Conservation (phyloP, 176 grass and related monocot genomes). For the Urochloa ruziziensis region DNA sequence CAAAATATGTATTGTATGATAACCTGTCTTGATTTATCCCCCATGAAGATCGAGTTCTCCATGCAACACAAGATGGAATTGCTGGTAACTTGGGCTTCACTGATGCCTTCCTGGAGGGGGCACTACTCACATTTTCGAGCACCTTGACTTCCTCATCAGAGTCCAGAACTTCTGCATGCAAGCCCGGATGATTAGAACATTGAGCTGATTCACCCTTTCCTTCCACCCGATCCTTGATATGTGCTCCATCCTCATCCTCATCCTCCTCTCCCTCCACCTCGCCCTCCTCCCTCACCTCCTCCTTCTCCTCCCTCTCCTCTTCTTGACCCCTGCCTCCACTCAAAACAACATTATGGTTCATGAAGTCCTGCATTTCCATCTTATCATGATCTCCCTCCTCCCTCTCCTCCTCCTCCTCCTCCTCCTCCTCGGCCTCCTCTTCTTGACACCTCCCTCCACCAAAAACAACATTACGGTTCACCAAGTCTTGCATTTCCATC, state of each 20-base stretch:
- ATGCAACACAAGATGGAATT: constrained; percentile 61
- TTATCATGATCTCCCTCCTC: constrained; percentile 25
- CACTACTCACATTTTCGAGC: constrained; percentile 11
- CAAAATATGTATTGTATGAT: constrained; percentile 73
- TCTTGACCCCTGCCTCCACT: not conserved
- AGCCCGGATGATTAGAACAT: constrained; percentile 4
- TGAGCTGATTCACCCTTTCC: constrained; percentile 1
- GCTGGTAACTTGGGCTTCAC: constrained; percentile 24
- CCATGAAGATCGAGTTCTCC: constrained; percentile 60
- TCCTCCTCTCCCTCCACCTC: not conserved
- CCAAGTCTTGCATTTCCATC: constrained; percentile 4
- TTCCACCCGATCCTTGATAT: not conserved
- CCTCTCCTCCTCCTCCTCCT: constrained; percentile 45
- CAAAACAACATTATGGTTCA: constrained; percentile 16
- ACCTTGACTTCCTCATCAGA: constrained; percentile 43
- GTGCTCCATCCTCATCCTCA: constrained; percentile 6
- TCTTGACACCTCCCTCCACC: not conserved
- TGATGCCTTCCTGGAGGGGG: not conserved
- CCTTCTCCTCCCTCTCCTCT: not conserved
- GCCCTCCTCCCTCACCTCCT: not conserved
- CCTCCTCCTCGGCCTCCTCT: not conserved
- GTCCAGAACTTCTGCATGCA: constrained; percentile 17
- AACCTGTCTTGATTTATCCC: constrained; percentile 52
- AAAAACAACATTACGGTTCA: constrained; percentile 14
- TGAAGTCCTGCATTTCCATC: not conserved